Percentiles rank a stretch among this genome's conserved stretches.
These are phyloP conservation scores for Nakaseomyces uthaithaninus DNA, from an alignment of 1,139 yeast genomes.

Conservation along the genomic window DNA sequence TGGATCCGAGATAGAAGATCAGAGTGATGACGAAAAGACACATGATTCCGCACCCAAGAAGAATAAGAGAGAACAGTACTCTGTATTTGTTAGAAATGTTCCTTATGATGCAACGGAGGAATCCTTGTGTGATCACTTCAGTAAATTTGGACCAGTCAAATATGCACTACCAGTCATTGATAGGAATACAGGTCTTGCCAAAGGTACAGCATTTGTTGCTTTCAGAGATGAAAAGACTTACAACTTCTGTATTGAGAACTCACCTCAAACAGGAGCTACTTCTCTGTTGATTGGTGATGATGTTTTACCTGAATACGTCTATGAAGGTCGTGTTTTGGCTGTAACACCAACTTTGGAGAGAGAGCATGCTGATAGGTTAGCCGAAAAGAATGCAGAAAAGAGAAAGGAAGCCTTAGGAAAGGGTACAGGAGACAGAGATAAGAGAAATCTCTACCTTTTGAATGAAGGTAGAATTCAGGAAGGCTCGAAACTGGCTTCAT, in stretches of 20 bases:
- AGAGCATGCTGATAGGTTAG: conserved; percentile 68
- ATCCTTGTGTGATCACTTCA: conserved; percentile 65
- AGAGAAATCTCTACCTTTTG: conserved; percentile 71
- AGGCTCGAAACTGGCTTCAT: conserved; percentile 68
- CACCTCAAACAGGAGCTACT: conserved; percentile 70
- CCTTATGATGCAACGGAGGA: conserved; percentile 93
- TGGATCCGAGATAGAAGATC: too few relatives aligned
- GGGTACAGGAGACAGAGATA: conserved; percentile 71
- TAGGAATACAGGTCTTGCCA: conserved; percentile 74
- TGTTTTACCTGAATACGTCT: conserved; percentile 79
- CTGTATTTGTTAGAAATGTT: conserved; percentile 80
- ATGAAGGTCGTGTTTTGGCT: conserved; percentile 84
- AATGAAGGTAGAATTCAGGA: conserved; percentile 91
- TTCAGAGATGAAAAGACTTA: conserved; percentile 57
- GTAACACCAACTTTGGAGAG: conserved; percentile 81
- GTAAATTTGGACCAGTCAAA: conserved; percentile 75
- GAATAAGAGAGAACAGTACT: conserved; percentile 60
- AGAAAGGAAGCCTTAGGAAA: conserved; percentile 75
- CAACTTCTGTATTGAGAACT: conserved; percentile 59
- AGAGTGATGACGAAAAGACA: conserved; percentile 33
- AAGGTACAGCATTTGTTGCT: conserved; percentile 94
- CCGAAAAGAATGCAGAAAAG: conserved; percentile 64
- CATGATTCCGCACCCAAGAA: conserved; percentile 35
- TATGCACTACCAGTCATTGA: conserved; percentile 93
- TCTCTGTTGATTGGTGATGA: conserved; percentile 88